Conservation (phyloP, 768 basidiomycete genomes). For the Xerocomus spinulosus region DNA sequence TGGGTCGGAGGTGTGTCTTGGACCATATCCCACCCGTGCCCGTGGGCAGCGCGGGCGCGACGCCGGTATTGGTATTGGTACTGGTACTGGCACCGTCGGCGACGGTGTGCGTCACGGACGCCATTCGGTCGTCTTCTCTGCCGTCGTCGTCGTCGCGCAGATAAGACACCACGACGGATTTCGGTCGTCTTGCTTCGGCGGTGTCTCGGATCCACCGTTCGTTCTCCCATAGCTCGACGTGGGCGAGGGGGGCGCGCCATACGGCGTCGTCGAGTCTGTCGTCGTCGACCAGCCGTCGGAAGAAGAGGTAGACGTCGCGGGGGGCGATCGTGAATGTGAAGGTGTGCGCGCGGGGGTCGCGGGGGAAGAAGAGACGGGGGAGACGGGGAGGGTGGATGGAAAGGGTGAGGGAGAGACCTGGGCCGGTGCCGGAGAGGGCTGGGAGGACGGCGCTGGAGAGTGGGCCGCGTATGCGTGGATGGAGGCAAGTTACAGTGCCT, state of each 20-base stretch:
- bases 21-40: constrained; percentile 31
- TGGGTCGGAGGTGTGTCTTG: constrained; percentile 33
- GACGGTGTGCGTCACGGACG: too few relatives aligned
- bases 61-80: too few relatives aligned
- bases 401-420: constrained; percentile 17
- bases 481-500: constrained; percentile 12
- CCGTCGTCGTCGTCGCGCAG: constrained; percentile 12
- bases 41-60: too few relatives aligned
- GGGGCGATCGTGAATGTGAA: constrained; percentile 14
- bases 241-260: constrained; percentile 60
- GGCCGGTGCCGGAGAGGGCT: constrained; percentile 10
- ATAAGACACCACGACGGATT: constrained; percentile 1
- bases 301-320: constrained; percentile 29
- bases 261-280: constrained; percentile 59
- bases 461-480: constrained; percentile 4
- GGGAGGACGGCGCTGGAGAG: constrained; percentile 3
- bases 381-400: constrained; percentile 8
- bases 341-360: not conserved
- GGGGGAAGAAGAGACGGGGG: not conserved
- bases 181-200: constrained; percentile 4
- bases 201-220: constrained; percentile 49
- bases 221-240: constrained; percentile 80
- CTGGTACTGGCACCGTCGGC: too few relatives aligned
- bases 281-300: constrained; percentile 50
- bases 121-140: not conserved